Evolutionary conservation across 2,329 filamentous ascomycete species (phyloP), one percentile per base, ranked within the genome.

Genomic region (Phialophora expanda): DNA sequence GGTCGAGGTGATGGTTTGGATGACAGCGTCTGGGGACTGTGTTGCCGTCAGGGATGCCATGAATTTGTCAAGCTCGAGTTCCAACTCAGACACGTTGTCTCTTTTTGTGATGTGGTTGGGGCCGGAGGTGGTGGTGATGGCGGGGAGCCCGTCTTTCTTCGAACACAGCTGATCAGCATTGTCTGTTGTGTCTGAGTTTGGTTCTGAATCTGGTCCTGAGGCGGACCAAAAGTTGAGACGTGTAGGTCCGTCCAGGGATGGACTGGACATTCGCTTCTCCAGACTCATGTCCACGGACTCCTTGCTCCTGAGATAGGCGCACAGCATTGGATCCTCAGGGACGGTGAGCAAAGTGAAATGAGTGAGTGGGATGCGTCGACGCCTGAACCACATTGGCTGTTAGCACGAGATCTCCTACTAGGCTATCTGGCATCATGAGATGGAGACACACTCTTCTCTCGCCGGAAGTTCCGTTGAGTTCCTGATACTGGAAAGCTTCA

Each of bases 341-440:
- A 67, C 53, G 9, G 65, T 65, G 28, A 64, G 51, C 56, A 67
- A 51, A n/a, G 65, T 64, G 53, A 65, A 67, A n/a, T 56, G 34
- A 17, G 65, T 67, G 22, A 67, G 48, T 17, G 65, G 65, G 14
- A 67, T 65, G n/a, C 48, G 65, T 7, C 62, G 61, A 20, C 46
- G 28, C 4, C 65, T 51, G 46, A 20, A 28, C 41, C n/a, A 11
- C 20, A 41, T 46, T 11, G 41, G 8, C 9, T 11, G 22, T 58
- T 17, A 58, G 38, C 56, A 48, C n/a, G 4, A 44, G 17, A 28
- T n/a, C 17, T 46, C 24, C 22, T 8, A n/a, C 14, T 17, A n/a
- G 38, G 7, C 8, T n/a, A 2, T 17, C 2, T 5, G 12, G 20
- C 6, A 48, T n/a, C n/a, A 20, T 1, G 17, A 50, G n/a, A 59